Evolutionary conservation across 1,284 basidiomycete genomes (phyloP).

Genomic region (Microbotryum lychnidis-dioicae): DNA sequence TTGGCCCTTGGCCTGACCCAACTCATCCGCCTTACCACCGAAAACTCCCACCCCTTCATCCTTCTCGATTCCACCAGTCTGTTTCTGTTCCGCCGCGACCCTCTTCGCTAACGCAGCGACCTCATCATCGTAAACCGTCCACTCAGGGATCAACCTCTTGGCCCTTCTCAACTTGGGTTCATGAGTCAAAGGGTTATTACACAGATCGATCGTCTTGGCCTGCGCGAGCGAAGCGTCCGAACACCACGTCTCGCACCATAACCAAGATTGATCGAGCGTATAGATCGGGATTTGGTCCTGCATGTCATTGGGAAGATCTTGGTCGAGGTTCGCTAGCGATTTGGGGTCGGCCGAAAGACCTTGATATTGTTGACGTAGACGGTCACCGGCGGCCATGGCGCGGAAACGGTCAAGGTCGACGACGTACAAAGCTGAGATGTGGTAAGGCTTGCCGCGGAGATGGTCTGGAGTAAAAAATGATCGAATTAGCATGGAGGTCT

Average conservation of each 20-base stretch:
- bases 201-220: slow-evolving; percentile 85
- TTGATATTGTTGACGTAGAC: slow-evolving; percentile 74
- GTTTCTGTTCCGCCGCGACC: slow-evolving; percentile 23
- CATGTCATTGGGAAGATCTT: slow-evolving; percentile 85
- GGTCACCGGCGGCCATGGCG: slow-evolving; percentile 60
- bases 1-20: slow-evolving; percentile 29
- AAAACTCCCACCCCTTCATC: slow-evolving; percentile 6
- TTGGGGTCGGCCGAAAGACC: slow-evolving; percentile 84
- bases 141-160: slow-evolving; percentile 82
- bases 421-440: slow-evolving; percentile 91
- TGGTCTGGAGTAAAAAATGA: slow-evolving; percentile 52
- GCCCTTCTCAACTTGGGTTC: slow-evolving; percentile 91
- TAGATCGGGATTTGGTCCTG: slow-evolving; percentile 49
- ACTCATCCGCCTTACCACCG: slow-evolving; percentile 19
- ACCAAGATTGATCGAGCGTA: slow-evolving; percentile 80
- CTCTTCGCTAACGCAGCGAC: slow-evolving; percentile 38
- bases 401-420: slow-evolving; percentile 94
- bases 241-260: slow-evolving; percentile 65
- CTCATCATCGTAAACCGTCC: slow-evolving; percentile 76
- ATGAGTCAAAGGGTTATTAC: slow-evolving; percentile 64
- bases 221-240: slow-evolving; percentile 70
- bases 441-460: slow-evolving; percentile 70
- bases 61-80: not conserved
- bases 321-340: slow-evolving; percentile 89
- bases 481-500: slow-evolving; percentile 7